Evolutionary conservation across 495 filamentous ascomycete species (phyloP).

Genomic region (Beverwykella pulmonaria): DNA sequence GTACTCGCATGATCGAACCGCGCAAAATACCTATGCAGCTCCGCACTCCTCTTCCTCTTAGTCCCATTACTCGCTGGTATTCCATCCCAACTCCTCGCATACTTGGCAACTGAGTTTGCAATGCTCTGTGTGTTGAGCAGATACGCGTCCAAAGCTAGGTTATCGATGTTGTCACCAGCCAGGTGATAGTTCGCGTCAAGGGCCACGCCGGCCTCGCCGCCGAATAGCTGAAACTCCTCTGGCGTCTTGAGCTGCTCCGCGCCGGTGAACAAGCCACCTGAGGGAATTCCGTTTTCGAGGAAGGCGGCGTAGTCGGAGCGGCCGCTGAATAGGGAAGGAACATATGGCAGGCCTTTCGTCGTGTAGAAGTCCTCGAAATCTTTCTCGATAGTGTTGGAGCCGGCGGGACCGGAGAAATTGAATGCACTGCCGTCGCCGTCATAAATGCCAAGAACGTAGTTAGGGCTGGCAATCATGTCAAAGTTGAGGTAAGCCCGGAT

Average conservation of each 20-base stretch:
- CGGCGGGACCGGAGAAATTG: slow-evolving; percentile 63
- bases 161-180: slow-evolving; percentile 59
- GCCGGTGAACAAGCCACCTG: slow-evolving; percentile 71
- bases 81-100: slow-evolving; percentile 57
- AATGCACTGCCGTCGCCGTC: slow-evolving; percentile 70
- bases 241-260: slow-evolving; percentile 69
- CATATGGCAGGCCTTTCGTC: slow-evolving; percentile 46
- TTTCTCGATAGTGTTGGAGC: slow-evolving; percentile 64
- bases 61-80: slow-evolving; percentile 41
- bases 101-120: slow-evolving; percentile 67
- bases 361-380: slow-evolving; percentile 66
- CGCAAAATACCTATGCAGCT: slow-evolving; percentile 8
- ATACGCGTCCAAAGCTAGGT: slow-evolving; percentile 63
- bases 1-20: slow-evolving; percentile 4
- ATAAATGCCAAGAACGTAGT: slow-evolving; percentile 70
- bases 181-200: slow-evolving; percentile 69
- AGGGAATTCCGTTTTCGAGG: slow-evolving; percentile 63
- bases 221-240: slow-evolving; percentile 59
- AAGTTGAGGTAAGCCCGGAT: slow-evolving; percentile 74
- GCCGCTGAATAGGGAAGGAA: slow-evolving; percentile 61
- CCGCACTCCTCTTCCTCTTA: slow-evolving; percentile 20
- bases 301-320: slow-evolving; percentile 74
- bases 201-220: slow-evolving; percentile 61
- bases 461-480: slow-evolving; percentile 79
- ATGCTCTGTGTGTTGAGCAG: slow-evolving; percentile 63